Percentiles rank a stretch among this genome's conserved stretches.
phyloP scores from a whole-genome alignment of 2,329 filamentous ascomycete genomes.

The Aspergillus neoniger region DNA sequence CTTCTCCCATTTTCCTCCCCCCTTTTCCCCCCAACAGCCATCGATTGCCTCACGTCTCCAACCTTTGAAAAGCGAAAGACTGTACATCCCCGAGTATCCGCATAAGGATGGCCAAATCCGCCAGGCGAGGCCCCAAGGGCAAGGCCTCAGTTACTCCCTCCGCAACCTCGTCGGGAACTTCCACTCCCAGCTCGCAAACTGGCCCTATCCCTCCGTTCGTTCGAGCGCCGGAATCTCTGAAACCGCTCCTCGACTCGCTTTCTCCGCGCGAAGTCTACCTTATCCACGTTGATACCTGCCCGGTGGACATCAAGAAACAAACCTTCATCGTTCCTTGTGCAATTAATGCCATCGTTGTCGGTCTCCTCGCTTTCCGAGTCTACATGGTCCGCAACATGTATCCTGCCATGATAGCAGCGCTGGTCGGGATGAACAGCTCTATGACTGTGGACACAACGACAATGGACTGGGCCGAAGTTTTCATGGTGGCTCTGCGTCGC shows the following conservation, averaged over 20 bases:
- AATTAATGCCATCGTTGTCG: conserved; percentile 70
- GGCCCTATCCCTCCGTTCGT: conserved; percentile 67
- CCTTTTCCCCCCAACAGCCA: too few species aligned
- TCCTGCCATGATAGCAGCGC: conserved; percentile 63
- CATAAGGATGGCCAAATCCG: conserved; percentile 35
- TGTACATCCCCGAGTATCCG: too few species aligned
- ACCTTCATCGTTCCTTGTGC: conserved; percentile 78
- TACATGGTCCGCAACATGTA: conserved; percentile 74
- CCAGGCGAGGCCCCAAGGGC: conserved; percentile 32
- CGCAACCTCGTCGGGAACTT: conserved; percentile 29
- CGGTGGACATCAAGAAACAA: conserved; percentile 71
- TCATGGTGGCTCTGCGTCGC: conserved; percentile 60
- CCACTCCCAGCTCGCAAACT: conserved; percentile 35
- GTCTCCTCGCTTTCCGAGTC: conserved; percentile 67
- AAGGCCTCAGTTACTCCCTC: conserved; percentile 29
- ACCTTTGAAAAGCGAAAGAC: too few species aligned
- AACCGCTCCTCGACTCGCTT: conserved; percentile 67
- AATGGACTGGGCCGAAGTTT: conserved; percentile 59
- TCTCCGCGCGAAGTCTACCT: conserved; percentile 75
- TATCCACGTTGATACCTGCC: conserved; percentile 75
- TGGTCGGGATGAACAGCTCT: conserved; percentile 67
- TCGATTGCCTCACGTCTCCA: too few species aligned
- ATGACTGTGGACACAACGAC: conserved; percentile 63
- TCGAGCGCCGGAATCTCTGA: conserved; percentile 62
- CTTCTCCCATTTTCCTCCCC: too few species aligned